These are phyloP conservation scores for Syzygium aromaticum DNA, from an alignment of 345 rosid genomes.

Conservation along the genomic window DNA sequence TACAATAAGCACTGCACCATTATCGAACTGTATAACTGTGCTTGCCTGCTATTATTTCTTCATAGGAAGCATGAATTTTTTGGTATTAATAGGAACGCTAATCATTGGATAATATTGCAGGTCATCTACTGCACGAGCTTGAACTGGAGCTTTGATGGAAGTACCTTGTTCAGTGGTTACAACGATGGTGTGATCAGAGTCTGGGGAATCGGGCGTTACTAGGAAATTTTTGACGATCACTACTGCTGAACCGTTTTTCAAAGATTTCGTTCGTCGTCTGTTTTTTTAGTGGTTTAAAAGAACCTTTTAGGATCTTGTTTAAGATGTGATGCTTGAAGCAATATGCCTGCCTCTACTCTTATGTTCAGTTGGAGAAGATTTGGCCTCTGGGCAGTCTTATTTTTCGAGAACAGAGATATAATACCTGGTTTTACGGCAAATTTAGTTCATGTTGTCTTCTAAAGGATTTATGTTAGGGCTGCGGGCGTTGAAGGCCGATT, in stretches of 20 bases:
- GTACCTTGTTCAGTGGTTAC: constrained; percentile 88
- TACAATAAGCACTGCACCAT: neutral
- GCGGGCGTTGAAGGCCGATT: neutral
- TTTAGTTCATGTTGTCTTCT: neutral
- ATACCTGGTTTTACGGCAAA: neutral
- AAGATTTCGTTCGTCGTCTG: neutral
- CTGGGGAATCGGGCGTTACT: constrained; percentile 85
- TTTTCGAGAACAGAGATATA: neutral
- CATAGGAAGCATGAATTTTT: neutral
- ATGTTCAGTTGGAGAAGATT: neutral
- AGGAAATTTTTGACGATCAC: neutral
- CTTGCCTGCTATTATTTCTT: neutral
- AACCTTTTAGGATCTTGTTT: neutral
- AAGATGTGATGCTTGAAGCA: neutral
- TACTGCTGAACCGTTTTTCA: neutral
- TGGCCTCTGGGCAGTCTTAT: neutral
- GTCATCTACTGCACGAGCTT: constrained; percentile 83
- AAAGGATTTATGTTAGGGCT: neutral
- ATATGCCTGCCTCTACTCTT: neutral
- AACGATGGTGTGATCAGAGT: constrained; percentile 96
- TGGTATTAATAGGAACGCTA: neutral
- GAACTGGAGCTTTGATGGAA: constrained; percentile 94
- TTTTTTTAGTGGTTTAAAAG: neutral
- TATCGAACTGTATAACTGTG: neutral
- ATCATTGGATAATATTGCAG: constrained; percentile 13